These are phyloP conservation scores for Penicillium sp. DNA, from an alignment of 2,329 filamentous ascomycete species.

Conservation along the genomic window DNA sequence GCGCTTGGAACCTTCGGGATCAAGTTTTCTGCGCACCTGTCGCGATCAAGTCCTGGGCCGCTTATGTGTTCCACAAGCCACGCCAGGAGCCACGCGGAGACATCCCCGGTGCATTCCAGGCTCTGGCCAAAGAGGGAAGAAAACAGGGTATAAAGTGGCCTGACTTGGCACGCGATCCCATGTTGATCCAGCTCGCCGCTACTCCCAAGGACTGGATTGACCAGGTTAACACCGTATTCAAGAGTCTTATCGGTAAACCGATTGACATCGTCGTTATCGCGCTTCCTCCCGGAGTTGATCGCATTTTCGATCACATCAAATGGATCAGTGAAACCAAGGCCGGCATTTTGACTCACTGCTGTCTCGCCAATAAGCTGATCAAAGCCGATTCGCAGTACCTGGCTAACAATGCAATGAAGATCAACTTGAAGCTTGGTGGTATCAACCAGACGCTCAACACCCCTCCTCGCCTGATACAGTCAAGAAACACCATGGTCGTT, in stretches of 20 bases:
- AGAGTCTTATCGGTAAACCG: neutral
- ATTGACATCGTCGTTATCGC: conserved; percentile 31
- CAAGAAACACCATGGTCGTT: conserved; percentile 72
- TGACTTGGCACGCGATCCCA: neutral
- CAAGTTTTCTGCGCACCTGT: conserved; percentile 5
- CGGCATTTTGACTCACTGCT: conserved; percentile 63
- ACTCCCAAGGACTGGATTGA: neutral
- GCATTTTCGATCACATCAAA: conserved; percentile 62
- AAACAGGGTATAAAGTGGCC: neutral
- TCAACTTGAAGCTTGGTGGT: conserved; percentile 73
- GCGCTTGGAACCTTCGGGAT: conserved; percentile 17
- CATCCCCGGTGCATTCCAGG: neutral
- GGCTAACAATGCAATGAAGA: conserved; percentile 66
- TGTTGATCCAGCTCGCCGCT: too few relatives aligned
- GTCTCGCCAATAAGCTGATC: conserved; percentile 48
- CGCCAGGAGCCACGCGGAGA: neutral
- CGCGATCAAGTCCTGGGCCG: conserved; percentile 2
- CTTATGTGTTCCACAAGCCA: conserved; percentile 1
- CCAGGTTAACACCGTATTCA: neutral
- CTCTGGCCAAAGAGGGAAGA: neutral
- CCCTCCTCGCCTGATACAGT: conserved; percentile 53
- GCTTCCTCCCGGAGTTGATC: conserved; percentile 47
- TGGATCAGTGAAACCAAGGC: conserved; percentile 55
- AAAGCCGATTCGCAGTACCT: conserved; percentile 47
- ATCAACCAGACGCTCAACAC: conserved; percentile 59